Percentiles rank a stretch among this genome's conserved stretches.
Evolutionary conservation across 257 asterid species (phyloP).

Genomic region (Nicotiana attenuata): DNA sequence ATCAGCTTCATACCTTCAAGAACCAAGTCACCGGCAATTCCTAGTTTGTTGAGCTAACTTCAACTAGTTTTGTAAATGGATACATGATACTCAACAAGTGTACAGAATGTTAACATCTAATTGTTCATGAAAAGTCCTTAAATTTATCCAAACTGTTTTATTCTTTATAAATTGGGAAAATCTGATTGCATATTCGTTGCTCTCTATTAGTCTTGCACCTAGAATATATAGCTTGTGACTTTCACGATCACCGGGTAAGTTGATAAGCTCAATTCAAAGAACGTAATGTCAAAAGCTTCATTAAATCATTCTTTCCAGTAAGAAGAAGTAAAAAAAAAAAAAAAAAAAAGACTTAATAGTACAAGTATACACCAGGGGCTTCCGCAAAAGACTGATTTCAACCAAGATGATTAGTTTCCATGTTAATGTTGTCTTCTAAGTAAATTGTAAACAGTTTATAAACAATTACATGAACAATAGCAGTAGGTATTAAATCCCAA

Average conservation of each 20-base stretch:
- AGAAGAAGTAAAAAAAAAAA: not conserved
- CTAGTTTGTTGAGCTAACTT: not conserved
- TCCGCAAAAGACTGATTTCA: not conserved
- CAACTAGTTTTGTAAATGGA: no score
- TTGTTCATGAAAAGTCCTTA: not conserved
- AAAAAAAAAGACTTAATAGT: not conserved
- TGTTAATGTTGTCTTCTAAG: not conserved
- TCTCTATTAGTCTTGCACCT: not conserved
- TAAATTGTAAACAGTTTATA: not conserved
- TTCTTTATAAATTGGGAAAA: no score
- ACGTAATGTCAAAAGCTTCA: not conserved
- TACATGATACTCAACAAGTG: not conserved
- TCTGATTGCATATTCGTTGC: not conserved
- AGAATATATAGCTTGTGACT: not conserved
- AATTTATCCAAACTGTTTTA: no score
- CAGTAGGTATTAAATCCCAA: not conserved
- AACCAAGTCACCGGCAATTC: not conserved
- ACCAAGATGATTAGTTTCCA: not conserved
- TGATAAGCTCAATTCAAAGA: not conserved
- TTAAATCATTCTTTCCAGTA: not conserved
- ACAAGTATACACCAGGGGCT: not conserved
- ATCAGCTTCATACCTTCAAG: not conserved
- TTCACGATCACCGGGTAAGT: not conserved
- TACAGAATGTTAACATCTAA: not conserved
- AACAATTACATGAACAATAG: not conserved